Percentiles rank a stretch among this genome's conserved stretches.
Conservation (phyloP, 2,329 filamentous ascomycete species). For the Cryphonectria radicalis region DNA sequence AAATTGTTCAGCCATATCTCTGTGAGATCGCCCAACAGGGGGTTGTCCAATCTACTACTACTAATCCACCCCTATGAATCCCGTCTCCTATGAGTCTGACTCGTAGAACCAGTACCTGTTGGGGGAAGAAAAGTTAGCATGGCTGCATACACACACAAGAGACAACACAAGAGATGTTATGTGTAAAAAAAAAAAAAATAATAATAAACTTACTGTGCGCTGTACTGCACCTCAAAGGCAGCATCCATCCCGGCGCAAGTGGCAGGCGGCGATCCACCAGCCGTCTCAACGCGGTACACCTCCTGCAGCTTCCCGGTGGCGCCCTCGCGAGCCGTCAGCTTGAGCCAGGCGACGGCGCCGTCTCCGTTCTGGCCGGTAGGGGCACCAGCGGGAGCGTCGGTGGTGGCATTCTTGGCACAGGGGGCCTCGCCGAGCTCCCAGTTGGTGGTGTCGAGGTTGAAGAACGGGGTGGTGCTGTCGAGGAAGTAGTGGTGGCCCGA, state of each 20-base stretch:
- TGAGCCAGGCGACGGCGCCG: conserved; percentile 80
- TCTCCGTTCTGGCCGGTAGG: conserved; percentile 64
- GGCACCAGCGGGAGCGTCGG: conserved; percentile 66
- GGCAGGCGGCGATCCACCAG: conserved; percentile 75
- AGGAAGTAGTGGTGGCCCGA: conserved; percentile 84
- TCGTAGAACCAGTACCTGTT: conserved; percentile 47
- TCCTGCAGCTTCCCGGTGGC: conserved; percentile 69
- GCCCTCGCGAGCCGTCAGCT: conserved; percentile 42
- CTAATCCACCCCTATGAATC: not conserved
- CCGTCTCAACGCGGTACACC: conserved; percentile 84
- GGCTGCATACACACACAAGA: not conserved
- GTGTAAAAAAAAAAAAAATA: no score
- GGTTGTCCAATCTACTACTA: no score
- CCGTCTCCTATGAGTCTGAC: conserved; percentile 9
- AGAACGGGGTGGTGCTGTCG: conserved; percentile 72
- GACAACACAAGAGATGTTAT: not conserved
- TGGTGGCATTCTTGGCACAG: conserved; percentile 64
- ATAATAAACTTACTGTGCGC: conserved; percentile 71
- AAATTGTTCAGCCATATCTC: not conserved
- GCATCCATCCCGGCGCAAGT: conserved; percentile 70
- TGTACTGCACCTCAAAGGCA: conserved; percentile 76
- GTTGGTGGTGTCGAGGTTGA: conserved; percentile 69
- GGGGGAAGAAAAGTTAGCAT: conserved; percentile 10
- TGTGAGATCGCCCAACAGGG: not conserved
- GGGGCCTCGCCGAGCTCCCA: conserved; percentile 62